Evolutionary conservation across 2,329 filamentous ascomycete genomes (phyloP).

Genomic region (Fusarium veterinarium): DNA sequence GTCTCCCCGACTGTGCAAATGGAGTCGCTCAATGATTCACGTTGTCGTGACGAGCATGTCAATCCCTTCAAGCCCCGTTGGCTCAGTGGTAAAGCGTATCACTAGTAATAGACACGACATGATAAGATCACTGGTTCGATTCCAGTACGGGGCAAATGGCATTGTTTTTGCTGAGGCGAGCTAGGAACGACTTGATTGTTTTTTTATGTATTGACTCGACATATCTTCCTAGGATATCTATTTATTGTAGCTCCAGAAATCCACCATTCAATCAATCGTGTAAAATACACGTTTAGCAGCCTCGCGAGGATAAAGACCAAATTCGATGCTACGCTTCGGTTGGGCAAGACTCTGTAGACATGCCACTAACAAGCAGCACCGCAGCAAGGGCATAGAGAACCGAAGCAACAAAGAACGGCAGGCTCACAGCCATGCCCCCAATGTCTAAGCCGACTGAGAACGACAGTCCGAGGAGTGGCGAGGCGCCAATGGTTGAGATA

Average conservation of each 20-base stretch:
- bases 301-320: rapidly evolving
- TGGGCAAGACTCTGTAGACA: not conserved
- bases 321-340: not conserved
- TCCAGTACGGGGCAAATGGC: not conserved
- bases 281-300: not conserved
- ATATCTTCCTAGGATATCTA: rapidly evolving
- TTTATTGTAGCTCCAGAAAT: rapidly evolving
- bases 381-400: not conserved
- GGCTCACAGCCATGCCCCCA: not conserved
- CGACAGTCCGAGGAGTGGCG: not conserved
- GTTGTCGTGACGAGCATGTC: rapidly evolving
- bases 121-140: not conserved
- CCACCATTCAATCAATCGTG: rapidly evolving
- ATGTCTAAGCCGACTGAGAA: not conserved
- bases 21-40: too few relatives aligned
- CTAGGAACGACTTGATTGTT: not conserved
- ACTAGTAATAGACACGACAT: not conserved
- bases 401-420: conserved; percentile 1
- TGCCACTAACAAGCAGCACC: not conserved
- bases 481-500: not conserved
- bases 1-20: not conserved
- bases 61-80: not conserved
- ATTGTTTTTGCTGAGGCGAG: not conserved
- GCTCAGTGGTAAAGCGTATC: not conserved
- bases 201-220: not conserved